These are phyloP conservation scores for Aspergillus pseudotamarii DNA, from an alignment of 2,329 filamentous ascomycete species.

Conservation along the genomic window DNA sequence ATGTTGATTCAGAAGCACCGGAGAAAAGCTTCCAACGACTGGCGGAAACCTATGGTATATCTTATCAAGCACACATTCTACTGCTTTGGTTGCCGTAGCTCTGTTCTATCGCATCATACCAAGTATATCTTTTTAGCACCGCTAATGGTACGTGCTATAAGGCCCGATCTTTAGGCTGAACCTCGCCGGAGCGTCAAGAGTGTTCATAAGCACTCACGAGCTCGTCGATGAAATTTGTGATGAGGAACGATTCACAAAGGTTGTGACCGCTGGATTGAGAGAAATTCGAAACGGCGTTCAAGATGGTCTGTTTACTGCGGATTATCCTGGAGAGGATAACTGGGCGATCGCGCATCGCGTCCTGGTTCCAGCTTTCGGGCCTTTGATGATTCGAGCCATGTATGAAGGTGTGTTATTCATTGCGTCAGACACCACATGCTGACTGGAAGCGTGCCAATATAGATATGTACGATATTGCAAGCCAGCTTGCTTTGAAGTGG, in stretches of 20 bases:
- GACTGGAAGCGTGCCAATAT: neutral
- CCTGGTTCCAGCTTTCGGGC: conserved; percentile 52
- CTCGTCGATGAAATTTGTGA: conserved; percentile 66
- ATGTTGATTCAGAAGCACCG: conserved; percentile 64
- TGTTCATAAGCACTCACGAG: conserved; percentile 56
- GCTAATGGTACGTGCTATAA: conserved; percentile 25
- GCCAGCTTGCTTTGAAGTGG: conserved; percentile 46
- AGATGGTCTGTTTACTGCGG: conserved; percentile 68
- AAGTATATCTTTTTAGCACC: neutral
- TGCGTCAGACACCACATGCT: neutral
- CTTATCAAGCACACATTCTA: neutral
- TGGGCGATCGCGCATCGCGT: conserved; percentile 66
- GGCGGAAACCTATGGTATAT: conserved; percentile 66
- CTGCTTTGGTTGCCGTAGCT: neutral
- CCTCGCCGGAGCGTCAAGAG: conserved; percentile 48
- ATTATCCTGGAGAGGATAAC: conserved; percentile 50
- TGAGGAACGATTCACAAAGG: conserved; percentile 67
- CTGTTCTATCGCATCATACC: neutral
- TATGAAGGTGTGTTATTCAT: conserved; percentile 36
- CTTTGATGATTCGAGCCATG: conserved; percentile 48
- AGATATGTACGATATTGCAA: conserved; percentile 46
- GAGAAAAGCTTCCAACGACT: conserved; percentile 59
- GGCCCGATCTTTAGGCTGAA: conserved; percentile 63
- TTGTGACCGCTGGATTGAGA: conserved; percentile 52
- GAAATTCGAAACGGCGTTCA: conserved; percentile 63